Evolutionary conservation across 1,139 yeast genomes (phyloP).

Genomic region (Pneumocystis oryctolagi): DNA sequence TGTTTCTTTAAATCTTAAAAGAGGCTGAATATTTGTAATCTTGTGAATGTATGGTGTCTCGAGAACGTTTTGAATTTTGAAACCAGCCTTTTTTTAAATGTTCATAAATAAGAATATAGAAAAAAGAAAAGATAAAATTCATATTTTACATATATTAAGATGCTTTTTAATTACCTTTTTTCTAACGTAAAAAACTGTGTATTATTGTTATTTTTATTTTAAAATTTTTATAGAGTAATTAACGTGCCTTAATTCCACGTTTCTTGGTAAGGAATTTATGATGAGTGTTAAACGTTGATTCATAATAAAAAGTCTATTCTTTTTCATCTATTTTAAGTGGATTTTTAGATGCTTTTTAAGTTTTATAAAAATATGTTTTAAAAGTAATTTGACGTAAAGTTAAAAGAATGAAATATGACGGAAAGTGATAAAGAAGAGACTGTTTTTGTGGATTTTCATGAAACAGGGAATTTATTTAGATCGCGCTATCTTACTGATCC

Average conservation of each 20-base stretch:
- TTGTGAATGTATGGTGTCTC: neutral
- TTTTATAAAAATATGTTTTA: neutral
- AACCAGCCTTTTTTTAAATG: neutral
- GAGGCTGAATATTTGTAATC: neutral
- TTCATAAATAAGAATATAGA: neutral
- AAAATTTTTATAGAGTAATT: too few relatives aligned
- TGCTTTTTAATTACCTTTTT: too few relatives aligned
- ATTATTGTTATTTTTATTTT: too few relatives aligned
- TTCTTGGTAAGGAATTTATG: neutral
- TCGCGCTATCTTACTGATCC: conserved; percentile 59
- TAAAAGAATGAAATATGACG: neutral
- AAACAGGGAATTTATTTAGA: conserved; percentile 39
- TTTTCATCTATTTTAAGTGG: neutral
- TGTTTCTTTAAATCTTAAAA: neutral
- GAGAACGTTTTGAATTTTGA: neutral
- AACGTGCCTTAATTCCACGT: neutral
- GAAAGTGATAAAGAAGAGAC: neutral
- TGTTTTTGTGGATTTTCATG: neutral
- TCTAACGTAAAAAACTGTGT: neutral
- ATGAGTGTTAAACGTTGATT: neutral
- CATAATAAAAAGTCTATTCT: neutral
- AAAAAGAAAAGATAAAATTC: neutral
- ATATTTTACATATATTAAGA: neutral
- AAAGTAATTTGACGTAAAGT: neutral
- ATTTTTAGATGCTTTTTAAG: neutral